Evolutionary conservation across 257 asterid species (phyloP).

Genomic region (Ocimum tenuiflorum): DNA sequence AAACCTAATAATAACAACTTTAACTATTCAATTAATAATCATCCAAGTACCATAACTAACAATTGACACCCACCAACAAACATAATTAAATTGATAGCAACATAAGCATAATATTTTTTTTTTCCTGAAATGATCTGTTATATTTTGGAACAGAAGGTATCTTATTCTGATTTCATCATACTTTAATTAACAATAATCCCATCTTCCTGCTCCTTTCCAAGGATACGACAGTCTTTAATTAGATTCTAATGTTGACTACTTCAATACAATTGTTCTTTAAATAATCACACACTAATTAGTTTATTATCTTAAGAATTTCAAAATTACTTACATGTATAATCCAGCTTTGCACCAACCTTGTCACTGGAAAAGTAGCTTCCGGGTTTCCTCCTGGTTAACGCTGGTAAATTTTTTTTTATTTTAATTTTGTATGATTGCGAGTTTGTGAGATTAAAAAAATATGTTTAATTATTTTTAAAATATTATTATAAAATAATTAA

Average conservation of each 20-base stretch:
- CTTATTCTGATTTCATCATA: background rate
- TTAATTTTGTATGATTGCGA: too few species aligned
- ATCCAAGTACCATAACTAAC: background rate
- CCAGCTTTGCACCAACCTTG: conserved; percentile 16
- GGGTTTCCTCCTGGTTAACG: too few species aligned
- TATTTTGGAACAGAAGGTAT: background rate
- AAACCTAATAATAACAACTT: background rate
- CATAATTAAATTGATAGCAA: background rate
- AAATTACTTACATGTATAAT: background rate
- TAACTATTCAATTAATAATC: too few species aligned
- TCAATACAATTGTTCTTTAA: background rate
- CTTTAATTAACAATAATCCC: conserved; percentile 8
- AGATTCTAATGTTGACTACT: conserved; percentile 25
- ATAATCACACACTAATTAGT: background rate
- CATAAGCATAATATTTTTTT: too few species aligned
- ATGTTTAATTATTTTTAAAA: too few species aligned
- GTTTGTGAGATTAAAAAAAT: too few species aligned
- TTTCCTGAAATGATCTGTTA: too few species aligned
- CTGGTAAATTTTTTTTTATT: too few species aligned
- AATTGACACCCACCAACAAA: background rate
- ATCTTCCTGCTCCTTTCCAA: conserved; percentile 26
- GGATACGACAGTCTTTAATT: background rate
- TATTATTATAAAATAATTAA: too few species aligned
- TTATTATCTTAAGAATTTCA: background rate
- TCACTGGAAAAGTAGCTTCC: background rate